Conservation (phyloP, 305 asterid species). For the Solanum aculeatissimum region DNA sequence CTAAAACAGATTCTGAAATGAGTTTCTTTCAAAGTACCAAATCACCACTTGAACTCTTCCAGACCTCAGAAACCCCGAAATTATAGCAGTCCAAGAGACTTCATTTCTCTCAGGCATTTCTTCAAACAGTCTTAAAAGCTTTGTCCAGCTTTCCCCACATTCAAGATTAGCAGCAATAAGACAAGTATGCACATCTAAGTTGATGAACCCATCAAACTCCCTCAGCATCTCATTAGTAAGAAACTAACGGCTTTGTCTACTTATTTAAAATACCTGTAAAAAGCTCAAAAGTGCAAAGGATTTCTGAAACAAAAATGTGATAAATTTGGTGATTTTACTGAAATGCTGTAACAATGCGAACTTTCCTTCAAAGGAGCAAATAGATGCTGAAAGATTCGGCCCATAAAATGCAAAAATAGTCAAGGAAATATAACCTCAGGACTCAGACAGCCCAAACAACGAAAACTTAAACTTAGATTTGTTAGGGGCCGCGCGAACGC, state of each 20-base stretch:
- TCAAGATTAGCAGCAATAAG: constrained; percentile 40
- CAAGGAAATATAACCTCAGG: too few species aligned
- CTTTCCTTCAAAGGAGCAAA: too few species aligned
- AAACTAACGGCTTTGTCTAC: constrained; percentile 41
- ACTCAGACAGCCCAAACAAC: fast-evolving
- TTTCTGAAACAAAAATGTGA: not conserved
- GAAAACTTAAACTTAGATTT: fast-evolving
- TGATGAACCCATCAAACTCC: constrained; percentile 66
- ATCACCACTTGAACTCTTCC: constrained; percentile 55
- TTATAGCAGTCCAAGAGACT: constrained; percentile 69
- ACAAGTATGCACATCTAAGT: constrained; percentile 60
- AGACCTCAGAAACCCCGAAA: constrained; percentile 48
- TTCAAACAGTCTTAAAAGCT: constrained; percentile 56
- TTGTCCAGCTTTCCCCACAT: constrained; percentile 36
- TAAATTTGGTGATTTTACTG: too few species aligned
- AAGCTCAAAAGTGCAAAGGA: constrained; percentile 47
- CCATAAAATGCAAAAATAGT: too few species aligned
- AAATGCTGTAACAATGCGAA: too few species aligned
- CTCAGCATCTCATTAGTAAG: constrained; percentile 49
- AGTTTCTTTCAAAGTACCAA: constrained; percentile 44
- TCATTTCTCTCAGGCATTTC: constrained; percentile 78
- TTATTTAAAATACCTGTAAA: constrained; percentile 50
- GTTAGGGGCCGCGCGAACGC: constrained; percentile 75
- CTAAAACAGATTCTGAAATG: constrained; percentile 30
- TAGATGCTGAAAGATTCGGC: too few species aligned